Evolutionary conservation across 805 yeast species (phyloP).

Genomic region (Yamadazyma endophytica): DNA sequence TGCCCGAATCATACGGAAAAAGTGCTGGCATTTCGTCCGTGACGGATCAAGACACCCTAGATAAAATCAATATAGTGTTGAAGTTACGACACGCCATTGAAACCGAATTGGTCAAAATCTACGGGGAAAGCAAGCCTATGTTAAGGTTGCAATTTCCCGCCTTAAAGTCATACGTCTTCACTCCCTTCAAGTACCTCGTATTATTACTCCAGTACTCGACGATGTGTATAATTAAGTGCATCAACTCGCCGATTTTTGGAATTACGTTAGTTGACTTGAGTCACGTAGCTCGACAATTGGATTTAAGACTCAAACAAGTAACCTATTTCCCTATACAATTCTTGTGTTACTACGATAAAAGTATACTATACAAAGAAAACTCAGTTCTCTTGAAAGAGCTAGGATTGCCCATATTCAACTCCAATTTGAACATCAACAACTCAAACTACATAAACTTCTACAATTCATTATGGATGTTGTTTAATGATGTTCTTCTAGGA

Average conservation of each 20-base stretch:
- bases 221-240: slow-evolving; percentile 15
- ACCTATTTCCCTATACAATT: slow-evolving; percentile 80
- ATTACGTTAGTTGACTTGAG: slow-evolving; percentile 40
- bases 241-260: slow-evolving; percentile 23
- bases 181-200: slow-evolving; percentile 10
- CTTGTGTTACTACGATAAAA: slow-evolving; percentile 46
- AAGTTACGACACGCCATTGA: slow-evolving; percentile 11
- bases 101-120: not conserved
- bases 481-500: slow-evolving; percentile 81
- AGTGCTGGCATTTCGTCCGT: slow-evolving; percentile 13
- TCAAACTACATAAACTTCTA: slow-evolving; percentile 70
- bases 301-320: slow-evolving; percentile 69
- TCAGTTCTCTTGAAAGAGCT: slow-evolving; percentile 42
- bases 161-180: slow-evolving; percentile 2
- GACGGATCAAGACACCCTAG: slow-evolving; percentile 26
- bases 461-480: slow-evolving; percentile 83
- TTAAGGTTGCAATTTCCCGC: too few species aligned
- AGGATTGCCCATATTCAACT: slow-evolving; percentile 31
- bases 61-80: slow-evolving; percentile 28
- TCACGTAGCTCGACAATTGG: slow-evolving; percentile 73
- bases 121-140: not conserved
- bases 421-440: slow-evolving; percentile 35
- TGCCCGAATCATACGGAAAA: not conserved
- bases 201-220: slow-evolving; percentile 13
- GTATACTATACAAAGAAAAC: slow-evolving; percentile 31